phyloP scores from a whole-genome alignment of 306 rosid species.

The Castanea sativa region DNA sequence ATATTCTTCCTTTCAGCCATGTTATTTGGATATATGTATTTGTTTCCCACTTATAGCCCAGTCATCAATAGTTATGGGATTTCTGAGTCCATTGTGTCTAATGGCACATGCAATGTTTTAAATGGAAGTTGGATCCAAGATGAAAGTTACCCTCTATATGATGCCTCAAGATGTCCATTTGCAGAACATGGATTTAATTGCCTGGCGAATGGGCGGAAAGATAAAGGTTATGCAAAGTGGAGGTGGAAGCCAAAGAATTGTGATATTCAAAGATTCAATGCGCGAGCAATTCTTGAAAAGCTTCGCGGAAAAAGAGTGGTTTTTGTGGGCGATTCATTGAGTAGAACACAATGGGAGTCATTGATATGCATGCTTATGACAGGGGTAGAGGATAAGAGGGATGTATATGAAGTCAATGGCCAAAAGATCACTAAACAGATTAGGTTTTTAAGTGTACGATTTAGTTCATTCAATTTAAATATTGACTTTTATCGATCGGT shows the following conservation, averaged over 20 bases:
- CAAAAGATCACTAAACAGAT: conserved; percentile 62
- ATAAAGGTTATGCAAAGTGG: conserved; percentile 66
- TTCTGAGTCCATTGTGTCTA: conserved; percentile 25
- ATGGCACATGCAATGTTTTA: conserved; percentile 59
- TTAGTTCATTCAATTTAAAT: conserved; percentile 52
- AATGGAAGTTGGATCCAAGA: conserved; percentile 80
- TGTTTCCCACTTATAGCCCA: conserved; percentile 40
- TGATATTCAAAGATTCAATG: conserved; percentile 71
- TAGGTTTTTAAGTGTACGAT: conserved; percentile 60
- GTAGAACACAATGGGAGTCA: conserved; percentile 98
- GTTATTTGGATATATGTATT: conserved; percentile 46
- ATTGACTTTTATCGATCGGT: conserved; percentile 84
- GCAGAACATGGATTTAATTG: conserved; percentile 79
- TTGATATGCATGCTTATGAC: conserved; percentile 77
- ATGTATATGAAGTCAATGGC: conserved; percentile 79
- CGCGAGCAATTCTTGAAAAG: conserved; percentile 38
- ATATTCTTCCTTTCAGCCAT: conserved; percentile 43
- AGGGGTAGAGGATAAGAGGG: conserved; percentile 71
- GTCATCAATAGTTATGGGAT: conserved; percentile 30
- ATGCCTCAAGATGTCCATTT: conserved; percentile 71
- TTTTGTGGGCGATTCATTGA: conserved; percentile 86
- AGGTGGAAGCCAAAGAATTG: conserved; percentile 82
- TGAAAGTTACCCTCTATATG: conserved; percentile 73
- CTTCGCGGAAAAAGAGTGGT: conserved; percentile 82
- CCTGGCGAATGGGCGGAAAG: conserved; percentile 74